Conservation (phyloP, 352 stramenopile genomes). For the Phytophthora tubulina region DNA sequence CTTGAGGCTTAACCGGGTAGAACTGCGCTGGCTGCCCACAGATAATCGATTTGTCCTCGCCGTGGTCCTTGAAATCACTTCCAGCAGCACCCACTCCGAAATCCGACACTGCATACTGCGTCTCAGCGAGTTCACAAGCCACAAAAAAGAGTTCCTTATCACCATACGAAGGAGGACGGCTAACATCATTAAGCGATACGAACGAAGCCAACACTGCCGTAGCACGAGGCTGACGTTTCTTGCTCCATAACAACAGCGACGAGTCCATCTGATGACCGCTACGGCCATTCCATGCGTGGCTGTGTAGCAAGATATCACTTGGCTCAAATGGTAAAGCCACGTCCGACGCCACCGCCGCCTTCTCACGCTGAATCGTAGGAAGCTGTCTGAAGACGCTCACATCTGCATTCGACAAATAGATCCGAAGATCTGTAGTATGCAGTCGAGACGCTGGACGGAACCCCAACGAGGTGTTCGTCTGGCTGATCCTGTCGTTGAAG, state of each 20-base stretch:
- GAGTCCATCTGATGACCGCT: slow-evolving; percentile 70
- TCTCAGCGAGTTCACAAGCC: slow-evolving; percentile 64
- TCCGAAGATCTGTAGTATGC: slow-evolving; percentile 42
- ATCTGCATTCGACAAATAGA: slow-evolving; percentile 55
- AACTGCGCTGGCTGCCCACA: slow-evolving; percentile 61
- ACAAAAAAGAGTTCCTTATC: slow-evolving; percentile 72
- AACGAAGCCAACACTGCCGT: slow-evolving; percentile 60
- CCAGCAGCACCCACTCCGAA: slow-evolving; percentile 55
- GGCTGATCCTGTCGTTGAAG: slow-evolving; percentile 62
- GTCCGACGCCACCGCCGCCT: slow-evolving; percentile 25
- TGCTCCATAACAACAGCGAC: slow-evolving; percentile 69
- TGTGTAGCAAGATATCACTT: slow-evolving; percentile 53
- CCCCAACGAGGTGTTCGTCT: slow-evolving; percentile 46
- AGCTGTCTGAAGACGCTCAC: slow-evolving; percentile 47
- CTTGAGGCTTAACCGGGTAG: slow-evolving; percentile 37
- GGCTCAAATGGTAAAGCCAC: slow-evolving; percentile 41
- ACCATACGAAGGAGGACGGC: slow-evolving; percentile 50
- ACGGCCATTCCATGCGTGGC: slow-evolving; percentile 60
- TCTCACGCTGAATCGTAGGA: slow-evolving; percentile 38
- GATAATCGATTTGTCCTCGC: slow-evolving; percentile 41
- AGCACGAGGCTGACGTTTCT: slow-evolving; percentile 54
- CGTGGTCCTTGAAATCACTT: slow-evolving; percentile 35
- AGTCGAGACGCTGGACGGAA: slow-evolving; percentile 26
- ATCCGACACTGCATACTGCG: slow-evolving; percentile 60
- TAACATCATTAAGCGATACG: slow-evolving; percentile 43